Percentiles rank a stretch among this genome's conserved stretches.
Conservation (phyloP, 305 asterid genomes). For the Stenogyne calaminthoides region DNA sequence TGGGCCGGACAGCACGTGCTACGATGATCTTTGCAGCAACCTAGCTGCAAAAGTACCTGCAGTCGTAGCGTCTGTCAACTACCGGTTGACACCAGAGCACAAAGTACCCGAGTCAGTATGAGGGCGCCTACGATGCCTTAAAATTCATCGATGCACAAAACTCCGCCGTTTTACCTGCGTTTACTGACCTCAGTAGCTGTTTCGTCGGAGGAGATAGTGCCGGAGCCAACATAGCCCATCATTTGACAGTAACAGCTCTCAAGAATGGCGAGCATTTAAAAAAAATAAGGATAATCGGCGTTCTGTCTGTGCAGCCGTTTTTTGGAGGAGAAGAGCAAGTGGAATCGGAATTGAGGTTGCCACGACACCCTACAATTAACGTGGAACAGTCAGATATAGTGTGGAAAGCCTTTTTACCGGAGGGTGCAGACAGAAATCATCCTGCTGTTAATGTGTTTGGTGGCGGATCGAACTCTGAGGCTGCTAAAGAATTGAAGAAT, state of each 20-base stretch:
- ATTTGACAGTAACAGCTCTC: too few species aligned
- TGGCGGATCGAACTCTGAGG: background rate
- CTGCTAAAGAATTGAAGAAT: background rate
- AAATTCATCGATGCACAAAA: background rate
- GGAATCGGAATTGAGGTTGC: background rate
- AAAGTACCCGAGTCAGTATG: background rate
- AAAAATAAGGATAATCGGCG: slow-evolving; percentile 28
- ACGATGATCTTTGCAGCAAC: background rate
- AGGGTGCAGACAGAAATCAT: slow-evolving; percentile 35
- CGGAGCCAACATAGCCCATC: too few species aligned
- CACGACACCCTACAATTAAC: too few species aligned
- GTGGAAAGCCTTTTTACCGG: slow-evolving; percentile 44
- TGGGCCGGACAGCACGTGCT: background rate
- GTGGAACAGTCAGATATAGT: slow-evolving; percentile 18
- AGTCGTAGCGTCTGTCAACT: background rate
- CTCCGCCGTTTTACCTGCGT: background rate
- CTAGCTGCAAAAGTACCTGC: background rate
- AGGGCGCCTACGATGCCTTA: background rate
- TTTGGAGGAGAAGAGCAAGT: slow-evolving; percentile 49
- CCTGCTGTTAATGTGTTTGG: slow-evolving; percentile 4
- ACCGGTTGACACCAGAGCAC: background rate
- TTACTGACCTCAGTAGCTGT: background rate
- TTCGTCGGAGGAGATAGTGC: background rate
- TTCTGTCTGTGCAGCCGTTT: slow-evolving; percentile 37
- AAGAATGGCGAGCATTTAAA: background rate